Evolutionary conservation across 2,329 filamentous ascomycete species (phyloP).

Genomic region (Aspergillus versicolor): DNA sequence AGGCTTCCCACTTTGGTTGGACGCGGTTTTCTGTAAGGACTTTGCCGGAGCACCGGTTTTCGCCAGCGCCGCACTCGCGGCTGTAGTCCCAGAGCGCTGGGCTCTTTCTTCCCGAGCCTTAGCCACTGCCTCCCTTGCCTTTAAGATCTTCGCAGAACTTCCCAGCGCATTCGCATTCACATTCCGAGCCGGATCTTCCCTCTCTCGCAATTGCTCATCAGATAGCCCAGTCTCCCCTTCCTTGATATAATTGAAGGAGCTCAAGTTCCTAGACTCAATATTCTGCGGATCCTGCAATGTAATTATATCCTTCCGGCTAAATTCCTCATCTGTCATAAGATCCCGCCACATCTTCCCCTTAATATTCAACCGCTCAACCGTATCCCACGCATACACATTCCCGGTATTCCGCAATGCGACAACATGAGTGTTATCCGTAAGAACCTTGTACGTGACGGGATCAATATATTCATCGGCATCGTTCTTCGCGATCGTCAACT

Average conservation of each 20-base stretch:
- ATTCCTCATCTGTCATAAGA: slow-evolving; percentile 81
- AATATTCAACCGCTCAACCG: slow-evolving; percentile 90
- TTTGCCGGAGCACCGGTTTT: slow-evolving; percentile 20
- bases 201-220: slow-evolving; percentile 68
- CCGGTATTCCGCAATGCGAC: slow-evolving; percentile 83
- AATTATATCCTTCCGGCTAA: slow-evolving; percentile 87
- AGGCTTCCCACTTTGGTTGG: slow-evolving; percentile 32
- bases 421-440: slow-evolving; percentile 97
- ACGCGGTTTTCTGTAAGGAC: slow-evolving; percentile 23
- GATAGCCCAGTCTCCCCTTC: slow-evolving; percentile 72
- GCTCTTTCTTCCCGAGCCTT: slow-evolving; percentile 76
- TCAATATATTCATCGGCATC: slow-evolving; percentile 89
- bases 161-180: slow-evolving; percentile 82
- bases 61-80: slow-evolving; percentile 25
- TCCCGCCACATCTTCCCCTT: slow-evolving; percentile 96
- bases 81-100: slow-evolving; percentile 57
- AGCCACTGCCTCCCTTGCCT: slow-evolving; percentile 91
- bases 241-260: slow-evolving; percentile 82
- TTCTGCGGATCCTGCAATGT: slow-evolving; percentile 96
- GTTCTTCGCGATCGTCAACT: slow-evolving; percentile 89
- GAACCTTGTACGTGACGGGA: slow-evolving; percentile 94
- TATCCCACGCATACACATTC: slow-evolving; percentile 96
- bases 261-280: slow-evolving; percentile 75
- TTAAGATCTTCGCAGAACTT: slow-evolving; percentile 76
- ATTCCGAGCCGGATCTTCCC: slow-evolving; percentile 56